These are phyloP conservation scores for Bruguiera parviflora DNA, from an alignment of 345 rosid species.

Conservation along the genomic window DNA sequence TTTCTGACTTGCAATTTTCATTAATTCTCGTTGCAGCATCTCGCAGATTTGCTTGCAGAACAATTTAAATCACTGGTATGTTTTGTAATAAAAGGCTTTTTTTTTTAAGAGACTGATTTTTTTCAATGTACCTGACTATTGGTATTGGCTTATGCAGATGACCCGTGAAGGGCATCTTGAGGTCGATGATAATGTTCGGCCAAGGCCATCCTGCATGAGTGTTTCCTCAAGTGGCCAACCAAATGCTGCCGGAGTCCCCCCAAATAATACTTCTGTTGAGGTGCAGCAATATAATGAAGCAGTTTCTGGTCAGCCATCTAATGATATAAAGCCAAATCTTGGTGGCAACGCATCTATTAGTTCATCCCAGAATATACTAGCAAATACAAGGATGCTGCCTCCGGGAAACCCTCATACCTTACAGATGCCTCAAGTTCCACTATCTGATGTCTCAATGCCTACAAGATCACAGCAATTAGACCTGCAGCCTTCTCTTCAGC, in stretches of 20 bases:
- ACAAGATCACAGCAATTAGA: constrained; percentile 62
- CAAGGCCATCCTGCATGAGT: constrained; percentile 46
- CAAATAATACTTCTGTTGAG: constrained; percentile 51
- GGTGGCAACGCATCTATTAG: constrained; percentile 43
- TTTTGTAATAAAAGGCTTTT: constrained; percentile 4
- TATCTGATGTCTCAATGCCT: constrained; percentile 64
- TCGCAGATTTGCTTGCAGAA: constrained; percentile 78
- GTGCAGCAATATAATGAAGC: constrained; percentile 59
- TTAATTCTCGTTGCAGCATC: constrained; percentile 51
- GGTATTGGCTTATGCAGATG: constrained; percentile 56
- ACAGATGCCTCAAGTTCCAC: constrained; percentile 69
- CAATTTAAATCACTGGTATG: constrained; percentile 73
- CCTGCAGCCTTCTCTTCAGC: constrained; percentile 44
- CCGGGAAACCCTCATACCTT: constrained; percentile 63
- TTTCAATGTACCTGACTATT: constrained; percentile 11
- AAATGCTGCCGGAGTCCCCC: constrained; percentile 41
- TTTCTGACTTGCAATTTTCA: constrained; percentile 31
- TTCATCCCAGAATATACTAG: constrained; percentile 45
- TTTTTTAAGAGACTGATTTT: constrained; percentile 10
- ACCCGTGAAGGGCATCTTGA: constrained; percentile 48
- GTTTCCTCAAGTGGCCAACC: constrained; percentile 47
- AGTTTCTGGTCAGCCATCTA: constrained; percentile 47
- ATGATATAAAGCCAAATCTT: constrained; percentile 50
- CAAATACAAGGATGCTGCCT: constrained; percentile 67
- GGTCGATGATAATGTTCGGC: constrained; percentile 53